Percentiles rank a stretch among this genome's conserved stretches.
Conservation (phyloP, 2,329 filamentous ascomycete genomes). For the Phyllosticta citribraziliensis region DNA sequence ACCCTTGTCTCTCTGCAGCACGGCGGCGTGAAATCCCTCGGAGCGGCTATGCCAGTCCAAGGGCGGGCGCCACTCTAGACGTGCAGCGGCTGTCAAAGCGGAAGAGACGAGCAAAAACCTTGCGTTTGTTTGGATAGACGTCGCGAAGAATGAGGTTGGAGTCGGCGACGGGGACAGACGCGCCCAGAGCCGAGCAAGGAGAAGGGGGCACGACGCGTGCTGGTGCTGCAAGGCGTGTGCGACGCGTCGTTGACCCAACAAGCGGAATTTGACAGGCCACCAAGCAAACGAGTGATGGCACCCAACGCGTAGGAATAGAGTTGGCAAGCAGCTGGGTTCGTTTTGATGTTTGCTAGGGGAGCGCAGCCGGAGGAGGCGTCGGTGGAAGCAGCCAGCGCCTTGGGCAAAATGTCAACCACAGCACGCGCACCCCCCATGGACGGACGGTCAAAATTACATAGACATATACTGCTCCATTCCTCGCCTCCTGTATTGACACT, state of each 20-base stretch:
- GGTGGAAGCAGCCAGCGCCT: neutral
- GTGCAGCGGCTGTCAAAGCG: neutral
- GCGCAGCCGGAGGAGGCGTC: neutral
- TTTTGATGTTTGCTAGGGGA: neutral
- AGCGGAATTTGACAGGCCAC: neutral
- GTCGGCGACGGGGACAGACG: neutral
- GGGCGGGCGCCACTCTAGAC: neutral
- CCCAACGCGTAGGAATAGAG: neutral
- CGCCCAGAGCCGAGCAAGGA: constrained; percentile 5
- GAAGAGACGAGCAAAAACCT: neutral
- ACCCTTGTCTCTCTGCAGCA: neutral
- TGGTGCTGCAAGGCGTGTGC: constrained; percentile 4
- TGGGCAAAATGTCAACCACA: neutral
- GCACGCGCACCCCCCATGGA: neutral
- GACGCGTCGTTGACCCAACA: constrained; percentile 9
- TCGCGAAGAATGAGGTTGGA: neutral
- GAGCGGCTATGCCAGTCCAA: neutral
- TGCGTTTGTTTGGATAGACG: neutral
- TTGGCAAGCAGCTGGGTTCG: neutral
- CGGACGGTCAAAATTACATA: neutral
- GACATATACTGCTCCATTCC: neutral
- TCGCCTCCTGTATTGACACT: neutral
- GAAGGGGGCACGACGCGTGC: constrained; percentile 7
- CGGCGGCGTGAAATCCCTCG: neutral
- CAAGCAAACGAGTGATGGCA: neutral